phyloP scores from a whole-genome alignment of 2,329 filamentous ascomycete genomes.

The Ceratocystis destructans region DNA sequence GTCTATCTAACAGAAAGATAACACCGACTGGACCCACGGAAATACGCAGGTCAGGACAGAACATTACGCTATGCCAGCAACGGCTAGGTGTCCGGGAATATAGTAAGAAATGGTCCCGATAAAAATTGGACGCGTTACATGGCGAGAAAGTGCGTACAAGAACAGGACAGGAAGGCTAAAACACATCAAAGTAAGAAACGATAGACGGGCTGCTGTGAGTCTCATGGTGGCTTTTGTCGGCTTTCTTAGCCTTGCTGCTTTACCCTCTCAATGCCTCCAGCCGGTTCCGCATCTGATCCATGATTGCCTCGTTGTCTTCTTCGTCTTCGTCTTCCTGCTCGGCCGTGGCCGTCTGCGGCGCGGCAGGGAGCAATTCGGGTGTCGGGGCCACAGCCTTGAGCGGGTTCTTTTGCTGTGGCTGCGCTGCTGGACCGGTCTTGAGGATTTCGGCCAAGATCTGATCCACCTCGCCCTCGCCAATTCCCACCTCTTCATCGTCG shows the following conservation, averaged over 20 bases:
- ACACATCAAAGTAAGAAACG: neutral
- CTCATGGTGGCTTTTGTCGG: neutral
- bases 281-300: constrained; percentile 86
- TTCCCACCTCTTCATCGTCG: constrained; percentile 29
- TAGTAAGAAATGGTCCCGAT: neutral
- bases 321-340: constrained; percentile 56
- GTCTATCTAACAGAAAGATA: neutral
- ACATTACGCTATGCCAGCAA: neutral
- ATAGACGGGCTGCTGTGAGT: neutral
- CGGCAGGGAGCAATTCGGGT: constrained; percentile 38
- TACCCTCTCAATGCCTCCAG: constrained; percentile 84
- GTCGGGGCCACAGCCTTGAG: constrained; percentile 43
- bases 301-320: constrained; percentile 75
- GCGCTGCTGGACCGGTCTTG: constrained; percentile 57
- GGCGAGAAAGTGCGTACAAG: neutral
- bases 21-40: neutral
- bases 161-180: neutral
- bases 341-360: constrained; percentile 36
- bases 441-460: constrained; percentile 85
- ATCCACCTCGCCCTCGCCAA: constrained; percentile 70
- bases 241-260: constrained; percentile 6
- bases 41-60: neutral
- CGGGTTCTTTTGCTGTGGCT: constrained; percentile 35
- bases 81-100: neutral
- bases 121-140: neutral